Evolutionary conservation across 192 early-diverging fungal genomes (phyloP), one percentile per base, ranked within the genome.

Genomic region (Coemansia guatemalensis): DNA sequence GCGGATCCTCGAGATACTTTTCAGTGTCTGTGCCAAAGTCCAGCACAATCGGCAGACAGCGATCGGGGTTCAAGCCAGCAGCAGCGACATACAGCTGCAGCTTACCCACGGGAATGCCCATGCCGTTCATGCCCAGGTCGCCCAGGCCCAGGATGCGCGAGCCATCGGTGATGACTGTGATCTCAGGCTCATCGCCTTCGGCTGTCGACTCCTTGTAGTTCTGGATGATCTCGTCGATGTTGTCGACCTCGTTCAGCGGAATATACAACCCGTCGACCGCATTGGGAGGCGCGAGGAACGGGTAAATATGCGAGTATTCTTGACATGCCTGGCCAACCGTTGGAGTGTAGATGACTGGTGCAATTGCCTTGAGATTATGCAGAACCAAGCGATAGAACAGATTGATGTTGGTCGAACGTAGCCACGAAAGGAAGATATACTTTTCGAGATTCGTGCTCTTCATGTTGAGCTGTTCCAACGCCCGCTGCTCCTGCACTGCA

Each of bases 71-170:
- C 47, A 98, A 85, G 23, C 94, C 95, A 5, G 86, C 90, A 29
- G 85, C 89, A 8, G 87, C 90, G 8, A 92, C 88, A 53, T 96
- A 96, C 23, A 98, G 83, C 61, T 93, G 93, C 25, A 98, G 89
- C 72, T 96, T 98, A 64, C 93, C 94, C 23, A 95, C 88, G 24
- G 93, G 91, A 68, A 98, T 98, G 22, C 93, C 93, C 88, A 95
- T 93, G 20, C 95, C 95, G 64, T 92, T 93, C 53, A 96, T 85
- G 71, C 95, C 95, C 41, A 95, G 84, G 71, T 97, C 95, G 51
- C 95, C 95, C 33, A 96, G 81, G 12, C 95, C 95, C 33, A 98
- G 82, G 60, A 98, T 95, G 54, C 93, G 85, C 17, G 90, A 92
- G 11, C 95, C 94, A 72, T 98, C 95, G 1, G 94, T 94, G 53